Base-by-base conservation (phyloP, 2,329 filamentous ascomycete genomes). In the Aspergillus ruber region DNA sequence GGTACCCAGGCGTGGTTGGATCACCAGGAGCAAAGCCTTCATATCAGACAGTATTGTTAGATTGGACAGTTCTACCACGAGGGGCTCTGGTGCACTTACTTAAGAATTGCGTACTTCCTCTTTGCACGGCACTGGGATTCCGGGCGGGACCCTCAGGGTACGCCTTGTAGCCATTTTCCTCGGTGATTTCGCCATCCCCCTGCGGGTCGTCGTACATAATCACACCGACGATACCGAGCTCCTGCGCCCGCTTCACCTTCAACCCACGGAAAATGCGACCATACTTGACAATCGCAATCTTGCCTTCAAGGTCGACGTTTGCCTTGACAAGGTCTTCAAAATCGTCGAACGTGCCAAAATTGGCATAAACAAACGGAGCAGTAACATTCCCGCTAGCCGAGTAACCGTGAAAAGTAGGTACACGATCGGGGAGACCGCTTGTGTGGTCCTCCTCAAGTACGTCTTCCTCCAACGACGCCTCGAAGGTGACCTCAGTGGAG, bases 341-440 rank as follows among this genome's bases (percentile, higher is more conserved):
- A 64, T 97, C 91, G 54, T 79, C 72, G 62, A 84, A 94, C 0
- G 87, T 93, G 45, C 90, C 91, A 61, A 93, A 95, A 68, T 96
- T 96, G 64, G 88, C 89, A 61, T 85, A 97, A 27, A 95, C 87
- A 55, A 88, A 93, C 12, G 82, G 80, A 2, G 82, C 89, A 0
- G 91, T 96, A 42, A 94, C 91, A 65, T 97, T 95, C 23, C 91
- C 91, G 50, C 78, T 90, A 4, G 90, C 90, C 3, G 89, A 95
- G 68, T 96, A 97, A 45, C 91, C 93, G 63, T 97, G 91, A 73
- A 97, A 97, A 0, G 86, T 91, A 1, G 91, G 90, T 20, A 97
- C 79, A 25, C 88, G 77, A 59, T 90, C 79, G 8, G 79, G 69
- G 41, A 89, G 73, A 18, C 82, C 79, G 15, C 83, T 89, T 0